A percentile compares a stretch with the other conserved stretches of the same genome.
These are phyloP conservation scores for Penicillium polonicum DNA, from an alignment of 2,329 filamentous ascomycete genomes.

Conservation along the genomic window DNA sequence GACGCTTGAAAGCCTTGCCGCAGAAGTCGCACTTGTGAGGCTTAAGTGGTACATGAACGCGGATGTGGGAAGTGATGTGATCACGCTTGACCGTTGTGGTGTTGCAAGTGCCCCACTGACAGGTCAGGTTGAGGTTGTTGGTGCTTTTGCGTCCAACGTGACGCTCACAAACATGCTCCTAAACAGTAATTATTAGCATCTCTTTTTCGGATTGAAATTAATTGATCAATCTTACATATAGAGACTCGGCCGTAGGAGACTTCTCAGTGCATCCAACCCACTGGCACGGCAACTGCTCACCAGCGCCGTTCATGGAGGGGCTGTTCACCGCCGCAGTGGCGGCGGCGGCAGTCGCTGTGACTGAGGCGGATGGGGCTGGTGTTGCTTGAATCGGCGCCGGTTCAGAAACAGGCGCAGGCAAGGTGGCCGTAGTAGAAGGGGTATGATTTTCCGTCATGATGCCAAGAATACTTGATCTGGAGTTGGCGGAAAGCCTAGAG, in stretches of 20 bases:
- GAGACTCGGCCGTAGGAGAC: constrained; percentile 56
- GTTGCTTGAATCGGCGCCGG: constrained; percentile 24
- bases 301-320: constrained; percentile 31
- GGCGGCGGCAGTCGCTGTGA: constrained; percentile 38
- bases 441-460: constrained; percentile 41
- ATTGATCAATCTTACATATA: constrained; percentile 54
- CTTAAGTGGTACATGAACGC: constrained; percentile 97
- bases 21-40: constrained; percentile 99
- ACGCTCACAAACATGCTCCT: constrained; percentile 98
- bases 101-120: constrained; percentile 93
- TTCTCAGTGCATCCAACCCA: constrained; percentile 64
- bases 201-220: neutral
- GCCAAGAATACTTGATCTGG: constrained; percentile 41
- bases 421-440: constrained; percentile 26
- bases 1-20: constrained; percentile 97
- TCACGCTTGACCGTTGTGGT: constrained; percentile 98
- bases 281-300: constrained; percentile 53
- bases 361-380: constrained; percentile 31
- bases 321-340: constrained; percentile 39
- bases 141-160: constrained; percentile 99
- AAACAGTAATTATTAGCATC: neutral
- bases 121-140: constrained; percentile 96
- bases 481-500: constrained; percentile 31
- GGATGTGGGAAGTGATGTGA: constrained; percentile 98
- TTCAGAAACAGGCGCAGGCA: constrained; percentile 29